These are phyloP conservation scores for Ambispora gerdemannii DNA, from an alignment of 192 early-diverging fungal species.

Conservation along the genomic window DNA sequence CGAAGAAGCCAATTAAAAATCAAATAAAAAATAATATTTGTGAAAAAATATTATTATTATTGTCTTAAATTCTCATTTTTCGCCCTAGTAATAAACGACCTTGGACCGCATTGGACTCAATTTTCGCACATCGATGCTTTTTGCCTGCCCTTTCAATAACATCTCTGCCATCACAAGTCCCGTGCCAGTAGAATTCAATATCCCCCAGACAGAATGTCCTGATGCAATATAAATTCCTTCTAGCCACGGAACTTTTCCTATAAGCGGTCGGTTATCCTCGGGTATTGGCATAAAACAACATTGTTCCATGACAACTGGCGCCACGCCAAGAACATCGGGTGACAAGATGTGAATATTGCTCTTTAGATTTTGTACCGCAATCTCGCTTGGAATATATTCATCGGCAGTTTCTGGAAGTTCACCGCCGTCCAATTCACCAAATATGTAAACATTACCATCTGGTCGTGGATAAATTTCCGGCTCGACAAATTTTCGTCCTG, in stretches of 20 bases:
- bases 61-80: too few species aligned
- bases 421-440: constrained; percentile 36
- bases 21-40: too few species aligned
- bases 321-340: constrained; percentile 26
- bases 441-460: constrained; percentile 49
- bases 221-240: constrained; percentile 39
- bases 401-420: constrained; percentile 34
- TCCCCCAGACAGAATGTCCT: constrained; percentile 50
- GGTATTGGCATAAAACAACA: constrained; percentile 47
- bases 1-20: too few species aligned
- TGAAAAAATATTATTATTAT: too few species aligned
- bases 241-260: constrained; percentile 37
- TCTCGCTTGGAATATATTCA: constrained; percentile 29
- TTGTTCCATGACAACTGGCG: constrained; percentile 32
- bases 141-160: constrained; percentile 35
- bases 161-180: constrained; percentile 45
- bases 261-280: constrained; percentile 34
- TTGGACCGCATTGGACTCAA: constrained; percentile 27
- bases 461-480: constrained; percentile 50
- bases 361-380: constrained; percentile 29
- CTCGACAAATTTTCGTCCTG: constrained; percentile 30
- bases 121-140: constrained; percentile 28
- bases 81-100: constrained; percentile 16
- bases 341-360: constrained; percentile 32
- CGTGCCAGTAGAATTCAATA: constrained; percentile 42